phyloP scores from a whole-genome alignment of 345 rosid genomes.

The Hibiscus syriacus region DNA sequence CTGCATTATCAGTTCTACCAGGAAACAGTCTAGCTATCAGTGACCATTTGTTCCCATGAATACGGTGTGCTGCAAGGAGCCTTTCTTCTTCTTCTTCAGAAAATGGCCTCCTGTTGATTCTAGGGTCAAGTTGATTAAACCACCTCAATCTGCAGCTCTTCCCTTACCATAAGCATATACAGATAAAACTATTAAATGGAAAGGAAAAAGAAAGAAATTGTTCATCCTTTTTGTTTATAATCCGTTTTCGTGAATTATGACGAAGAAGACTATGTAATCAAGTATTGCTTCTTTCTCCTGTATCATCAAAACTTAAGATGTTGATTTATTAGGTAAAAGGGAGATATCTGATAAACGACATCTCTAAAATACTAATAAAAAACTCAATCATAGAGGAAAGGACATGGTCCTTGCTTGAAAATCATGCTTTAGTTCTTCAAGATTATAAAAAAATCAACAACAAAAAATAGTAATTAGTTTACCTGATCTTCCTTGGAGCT shows the following conservation, averaged over 20 bases:
- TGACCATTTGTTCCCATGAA: conserved; percentile 68
- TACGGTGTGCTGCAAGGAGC: conserved; percentile 44
- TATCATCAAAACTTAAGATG: not conserved
- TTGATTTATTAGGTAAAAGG: not conserved
- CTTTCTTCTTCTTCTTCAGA: conserved; percentile 58
- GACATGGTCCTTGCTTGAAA: not conserved
- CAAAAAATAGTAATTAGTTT: not conserved
- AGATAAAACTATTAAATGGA: not conserved
- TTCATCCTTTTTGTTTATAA: not conserved
- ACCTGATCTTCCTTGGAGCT: conserved; percentile 78
- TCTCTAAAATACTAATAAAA: not conserved
- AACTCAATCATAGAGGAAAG: not conserved
- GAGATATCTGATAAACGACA: not conserved
- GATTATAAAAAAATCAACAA: no score
- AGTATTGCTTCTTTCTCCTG: not conserved
- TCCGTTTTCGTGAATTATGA: not conserved
- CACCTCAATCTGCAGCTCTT: conserved; percentile 73
- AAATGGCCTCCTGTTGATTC: conserved; percentile 54
- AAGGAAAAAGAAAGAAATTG: not conserved
- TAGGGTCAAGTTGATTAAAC: conserved; percentile 68
- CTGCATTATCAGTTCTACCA: conserved; percentile 65
- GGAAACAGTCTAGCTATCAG: conserved; percentile 48
- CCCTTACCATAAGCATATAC: conserved; percentile 24
- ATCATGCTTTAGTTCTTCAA: no score
- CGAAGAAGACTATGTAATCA: not conserved